Percentiles rank a stretch among this genome's conserved stretches.
Conservation (phyloP, 2,329 filamentous ascomycete genomes). For the Pseudocercospora pini-densiflorae region DNA sequence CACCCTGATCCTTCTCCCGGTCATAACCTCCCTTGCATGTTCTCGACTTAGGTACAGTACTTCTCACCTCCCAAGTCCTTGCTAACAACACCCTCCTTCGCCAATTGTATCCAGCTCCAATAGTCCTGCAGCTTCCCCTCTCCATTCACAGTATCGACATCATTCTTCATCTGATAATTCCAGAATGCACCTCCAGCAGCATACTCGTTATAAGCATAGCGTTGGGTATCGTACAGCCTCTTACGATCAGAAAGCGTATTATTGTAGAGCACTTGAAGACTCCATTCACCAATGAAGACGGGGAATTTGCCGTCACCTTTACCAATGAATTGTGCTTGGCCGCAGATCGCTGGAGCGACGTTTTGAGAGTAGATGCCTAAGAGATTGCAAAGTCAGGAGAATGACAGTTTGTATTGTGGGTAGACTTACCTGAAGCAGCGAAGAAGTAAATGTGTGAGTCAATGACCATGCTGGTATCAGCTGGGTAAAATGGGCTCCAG, state of each 20-base stretch:
- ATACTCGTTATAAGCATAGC: constrained; percentile 42
- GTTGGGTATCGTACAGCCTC: constrained; percentile 39
- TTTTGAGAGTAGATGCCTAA: constrained; percentile 32
- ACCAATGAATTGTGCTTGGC: constrained; percentile 30
- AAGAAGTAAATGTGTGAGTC: constrained; percentile 42
- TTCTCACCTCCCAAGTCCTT: background rate
- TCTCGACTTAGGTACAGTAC: background rate
- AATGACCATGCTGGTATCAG: constrained; percentile 38
- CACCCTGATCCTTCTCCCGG: background rate
- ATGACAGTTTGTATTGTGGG: too few relatives aligned
- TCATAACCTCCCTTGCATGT: background rate
- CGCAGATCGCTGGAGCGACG: constrained; percentile 35
- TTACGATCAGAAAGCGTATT: constrained; percentile 39
- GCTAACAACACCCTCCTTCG: constrained; percentile 4
- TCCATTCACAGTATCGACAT: constrained; percentile 15
- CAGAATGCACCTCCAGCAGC: constrained; percentile 35
- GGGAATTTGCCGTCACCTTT: constrained; percentile 36
- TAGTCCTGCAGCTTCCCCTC: constrained; percentile 20
- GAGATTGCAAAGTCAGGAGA: too few relatives aligned
- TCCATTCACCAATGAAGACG: constrained; percentile 44
- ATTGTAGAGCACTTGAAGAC: constrained; percentile 39
- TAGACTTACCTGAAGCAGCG: constrained; percentile 21
- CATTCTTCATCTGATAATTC: constrained; percentile 15
- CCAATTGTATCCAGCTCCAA: constrained; percentile 1
- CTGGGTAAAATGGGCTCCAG: constrained; percentile 37